Conservation (phyloP, 1,139 yeast species). For the Yamadazyma aaseri region DNA sequence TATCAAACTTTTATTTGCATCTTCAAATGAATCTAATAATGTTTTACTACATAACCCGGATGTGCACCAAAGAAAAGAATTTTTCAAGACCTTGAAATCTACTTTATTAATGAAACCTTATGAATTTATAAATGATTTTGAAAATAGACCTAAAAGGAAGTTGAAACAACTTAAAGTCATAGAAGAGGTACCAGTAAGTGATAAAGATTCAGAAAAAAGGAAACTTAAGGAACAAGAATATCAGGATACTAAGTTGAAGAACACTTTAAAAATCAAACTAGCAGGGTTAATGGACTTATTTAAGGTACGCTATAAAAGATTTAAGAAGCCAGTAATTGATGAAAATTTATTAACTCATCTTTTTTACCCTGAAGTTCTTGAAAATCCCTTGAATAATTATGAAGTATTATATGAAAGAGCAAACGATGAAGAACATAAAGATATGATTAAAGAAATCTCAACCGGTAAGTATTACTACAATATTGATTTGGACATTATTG, state of each 20-base stretch:
- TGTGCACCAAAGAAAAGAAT: slow-evolving; percentile 41
- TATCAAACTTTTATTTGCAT: slow-evolving; percentile 53
- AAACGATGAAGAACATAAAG: slow-evolving; percentile 49
- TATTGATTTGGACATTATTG: slow-evolving; percentile 92
- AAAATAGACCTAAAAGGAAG: slow-evolving; percentile 50
- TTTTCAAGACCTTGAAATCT: slow-evolving; percentile 54
- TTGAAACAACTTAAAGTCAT: slow-evolving; percentile 36
- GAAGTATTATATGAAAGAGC: slow-evolving; percentile 53
- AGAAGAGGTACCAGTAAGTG: slow-evolving; percentile 13
- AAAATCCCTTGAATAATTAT: slow-evolving; percentile 38
- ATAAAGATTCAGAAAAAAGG: slow-evolving; percentile 24
- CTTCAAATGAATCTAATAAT: slow-evolving; percentile 42
- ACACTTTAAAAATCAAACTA: slow-evolving; percentile 77
- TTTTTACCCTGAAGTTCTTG: slow-evolving; percentile 57
- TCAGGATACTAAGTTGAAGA: slow-evolving; percentile 78
- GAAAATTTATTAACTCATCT: slow-evolving; percentile 70
- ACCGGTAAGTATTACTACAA: slow-evolving; percentile 76
- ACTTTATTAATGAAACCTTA: slow-evolving; percentile 69
- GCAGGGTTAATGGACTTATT: slow-evolving; percentile 89
- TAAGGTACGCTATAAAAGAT: slow-evolving; percentile 81
- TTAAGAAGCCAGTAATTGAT: slow-evolving; percentile 86
- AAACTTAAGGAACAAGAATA: slow-evolving; percentile 55
- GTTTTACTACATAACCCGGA: slow-evolving; percentile 47
- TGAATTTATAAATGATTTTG: slow-evolving; percentile 53
- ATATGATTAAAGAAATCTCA: slow-evolving; percentile 75